Conservation (phyloP, 371 early-diverging fungal genomes). For the Batrachochytrium dendrobatidis region DNA sequence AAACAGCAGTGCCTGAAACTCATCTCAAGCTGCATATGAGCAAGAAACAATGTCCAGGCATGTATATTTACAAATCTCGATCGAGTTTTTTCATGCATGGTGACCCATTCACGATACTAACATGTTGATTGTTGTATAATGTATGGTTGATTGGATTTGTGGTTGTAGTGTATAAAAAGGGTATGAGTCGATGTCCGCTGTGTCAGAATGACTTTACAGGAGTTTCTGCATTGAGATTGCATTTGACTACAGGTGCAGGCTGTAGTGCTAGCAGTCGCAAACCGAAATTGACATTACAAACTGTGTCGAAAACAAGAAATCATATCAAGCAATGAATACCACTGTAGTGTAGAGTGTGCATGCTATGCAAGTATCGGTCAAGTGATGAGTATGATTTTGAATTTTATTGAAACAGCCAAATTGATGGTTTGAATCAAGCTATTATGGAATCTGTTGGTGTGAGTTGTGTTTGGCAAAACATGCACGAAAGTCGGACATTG, state of each 20-base stretch:
- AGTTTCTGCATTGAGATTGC: slow-evolving; percentile 3
- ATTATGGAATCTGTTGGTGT: slow-evolving; percentile 7
- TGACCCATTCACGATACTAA: neutral
- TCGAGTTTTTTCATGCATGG: no score
- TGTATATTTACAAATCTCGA: no score
- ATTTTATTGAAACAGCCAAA: no score
- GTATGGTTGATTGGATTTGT: slow-evolving; percentile 2
- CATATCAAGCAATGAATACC: no score
- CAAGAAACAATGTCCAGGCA: slow-evolving; percentile 21
- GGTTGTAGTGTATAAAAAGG: slow-evolving; percentile 11
- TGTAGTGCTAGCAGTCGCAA: neutral
- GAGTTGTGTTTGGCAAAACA: slow-evolving; percentile 35
- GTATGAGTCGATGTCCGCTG: slow-evolving; percentile 53
- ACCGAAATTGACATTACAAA: no score
- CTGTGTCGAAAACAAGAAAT: no score
- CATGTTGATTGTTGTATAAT: neutral
- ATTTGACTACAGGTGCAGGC: neutral
- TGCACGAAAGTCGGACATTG: slow-evolving; percentile 61
- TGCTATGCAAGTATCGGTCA: no score
- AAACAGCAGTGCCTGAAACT: slow-evolving; percentile 51
- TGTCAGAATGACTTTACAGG: slow-evolving; percentile 51
- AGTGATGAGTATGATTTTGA: no score
- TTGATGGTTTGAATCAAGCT: no score
- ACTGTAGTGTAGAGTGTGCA: no score
- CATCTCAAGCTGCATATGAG: slow-evolving; percentile 37